These are phyloP conservation scores for Pythium biforme DNA, from an alignment of 352 stramenopile genomes.

Conservation along the genomic window DNA sequence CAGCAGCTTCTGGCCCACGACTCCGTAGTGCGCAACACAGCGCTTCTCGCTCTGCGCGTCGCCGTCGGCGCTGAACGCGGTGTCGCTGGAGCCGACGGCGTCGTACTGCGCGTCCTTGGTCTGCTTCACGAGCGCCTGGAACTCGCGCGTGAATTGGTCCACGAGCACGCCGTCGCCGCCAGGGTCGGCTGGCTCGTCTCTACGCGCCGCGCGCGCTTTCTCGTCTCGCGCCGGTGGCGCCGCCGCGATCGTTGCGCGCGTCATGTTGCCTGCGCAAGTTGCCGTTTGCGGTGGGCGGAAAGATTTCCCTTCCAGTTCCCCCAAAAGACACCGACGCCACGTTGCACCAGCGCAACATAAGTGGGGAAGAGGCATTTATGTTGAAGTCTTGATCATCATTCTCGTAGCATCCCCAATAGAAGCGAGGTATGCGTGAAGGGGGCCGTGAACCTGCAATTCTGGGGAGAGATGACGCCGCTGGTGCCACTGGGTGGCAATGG, in stretches of 20 bases:
- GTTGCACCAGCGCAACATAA: constrained; percentile 16
- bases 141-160: constrained; percentile 56
- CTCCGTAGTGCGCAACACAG: constrained; percentile 45
- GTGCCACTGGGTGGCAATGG: not conserved
- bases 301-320: no score
- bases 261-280: constrained; percentile 1
- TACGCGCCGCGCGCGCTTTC: not conserved
- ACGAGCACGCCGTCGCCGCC: constrained; percentile 32
- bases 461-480: constrained; percentile 11
- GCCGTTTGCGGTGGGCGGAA: no score
- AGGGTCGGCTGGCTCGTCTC: not conserved
- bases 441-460: no score
- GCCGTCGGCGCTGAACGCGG: constrained; percentile 14
- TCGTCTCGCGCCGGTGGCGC: not conserved
- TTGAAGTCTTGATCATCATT: constrained; percentile 19
- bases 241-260: constrained; percentile 10
- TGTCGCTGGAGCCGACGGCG: not conserved
- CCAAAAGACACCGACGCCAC: constrained; percentile 7
- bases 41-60: constrained; percentile 10
- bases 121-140: constrained; percentile 37
- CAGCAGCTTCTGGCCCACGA: constrained; percentile 40
- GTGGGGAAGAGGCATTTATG: not conserved
- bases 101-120: constrained; percentile 34
- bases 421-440: no score
- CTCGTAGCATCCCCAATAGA: not conserved